Evolutionary conservation across 169 alveolate species (phyloP).

Genomic region (Plasmodium ovale): DNA sequence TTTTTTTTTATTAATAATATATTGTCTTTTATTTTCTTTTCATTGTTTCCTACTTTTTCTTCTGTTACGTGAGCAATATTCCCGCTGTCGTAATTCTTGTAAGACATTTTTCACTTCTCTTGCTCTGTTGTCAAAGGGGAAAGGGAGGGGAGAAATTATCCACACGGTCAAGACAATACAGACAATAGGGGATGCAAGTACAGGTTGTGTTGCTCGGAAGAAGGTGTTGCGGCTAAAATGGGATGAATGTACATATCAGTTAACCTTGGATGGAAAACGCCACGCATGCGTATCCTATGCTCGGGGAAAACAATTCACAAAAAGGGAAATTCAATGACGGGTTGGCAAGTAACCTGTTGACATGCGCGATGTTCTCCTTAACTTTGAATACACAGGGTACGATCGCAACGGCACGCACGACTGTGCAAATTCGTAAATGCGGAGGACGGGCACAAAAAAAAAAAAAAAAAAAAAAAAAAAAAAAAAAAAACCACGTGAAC

Average conservation of each 20-base stretch:
- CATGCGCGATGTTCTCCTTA: no score
- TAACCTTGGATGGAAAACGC: no score
- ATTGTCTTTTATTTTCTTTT: constrained; percentile 68
- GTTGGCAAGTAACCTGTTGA: background rate
- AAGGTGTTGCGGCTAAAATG: no score
- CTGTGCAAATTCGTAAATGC: background rate
- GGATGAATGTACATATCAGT: no score
- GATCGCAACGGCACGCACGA: background rate
- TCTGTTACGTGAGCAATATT: constrained; percentile 14
- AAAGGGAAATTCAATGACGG: background rate
- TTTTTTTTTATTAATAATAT: constrained; percentile 59
- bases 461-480: background rate
- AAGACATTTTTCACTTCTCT: constrained; percentile 48
- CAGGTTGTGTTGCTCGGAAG: no score
- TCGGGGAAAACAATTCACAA: no score
- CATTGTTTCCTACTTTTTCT: constrained; percentile 25
- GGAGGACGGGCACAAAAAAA: background rate
- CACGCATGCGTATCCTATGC: no score
- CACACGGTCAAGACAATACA: no score
- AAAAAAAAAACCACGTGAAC: background rate
- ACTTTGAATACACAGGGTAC: no score
- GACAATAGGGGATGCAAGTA: no score
- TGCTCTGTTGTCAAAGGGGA: background rate
- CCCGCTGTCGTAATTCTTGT: constrained; percentile 41
- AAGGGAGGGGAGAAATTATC: background rate